phyloP scores from a whole-genome alignment of 2,329 filamentous ascomycete genomes.

The Dactylellina sp. region DNA sequence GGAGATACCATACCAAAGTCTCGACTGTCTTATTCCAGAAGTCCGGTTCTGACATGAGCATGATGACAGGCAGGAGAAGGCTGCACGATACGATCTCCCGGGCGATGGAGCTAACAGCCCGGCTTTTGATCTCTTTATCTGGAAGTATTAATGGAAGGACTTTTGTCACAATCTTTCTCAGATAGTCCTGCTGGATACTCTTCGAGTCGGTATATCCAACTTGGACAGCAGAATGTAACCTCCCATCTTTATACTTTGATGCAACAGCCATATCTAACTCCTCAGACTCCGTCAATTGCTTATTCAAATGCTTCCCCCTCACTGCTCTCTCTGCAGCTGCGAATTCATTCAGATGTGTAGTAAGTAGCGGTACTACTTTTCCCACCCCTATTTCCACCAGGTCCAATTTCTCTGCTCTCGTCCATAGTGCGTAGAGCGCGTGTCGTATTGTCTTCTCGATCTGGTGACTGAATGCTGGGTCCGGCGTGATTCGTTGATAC shows the following conservation, averaged over 20 bases:
- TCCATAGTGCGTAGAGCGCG: constrained; percentile 77
- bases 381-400: constrained; percentile 85
- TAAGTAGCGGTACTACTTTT: constrained; percentile 86
- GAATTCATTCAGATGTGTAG: constrained; percentile 87
- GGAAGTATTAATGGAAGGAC: constrained; percentile 82
- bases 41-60: constrained; percentile 87
- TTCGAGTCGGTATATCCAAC: constrained; percentile 86
- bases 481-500: constrained; percentile 87
- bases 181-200: constrained; percentile 85
- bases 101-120: constrained; percentile 81
- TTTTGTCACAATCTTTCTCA: constrained; percentile 78
- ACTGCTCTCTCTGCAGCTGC: constrained; percentile 89
- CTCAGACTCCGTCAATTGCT: constrained; percentile 92
- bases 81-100: constrained; percentile 93
- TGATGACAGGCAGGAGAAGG: constrained; percentile 84
- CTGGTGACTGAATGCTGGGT: constrained; percentile 83
- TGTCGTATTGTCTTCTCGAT: constrained; percentile 83
- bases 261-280: constrained; percentile 96
- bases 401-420: constrained; percentile 80
- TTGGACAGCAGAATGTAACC: constrained; percentile 85
- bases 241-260: constrained; percentile 89
- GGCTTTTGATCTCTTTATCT: constrained; percentile 78
- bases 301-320: constrained; percentile 85
- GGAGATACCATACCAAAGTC: constrained; percentile 71
- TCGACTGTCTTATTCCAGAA: constrained; percentile 98